phyloP scores from a whole-genome alignment of 2,329 filamentous ascomycete species.

The Hypoxylon sp. region DNA sequence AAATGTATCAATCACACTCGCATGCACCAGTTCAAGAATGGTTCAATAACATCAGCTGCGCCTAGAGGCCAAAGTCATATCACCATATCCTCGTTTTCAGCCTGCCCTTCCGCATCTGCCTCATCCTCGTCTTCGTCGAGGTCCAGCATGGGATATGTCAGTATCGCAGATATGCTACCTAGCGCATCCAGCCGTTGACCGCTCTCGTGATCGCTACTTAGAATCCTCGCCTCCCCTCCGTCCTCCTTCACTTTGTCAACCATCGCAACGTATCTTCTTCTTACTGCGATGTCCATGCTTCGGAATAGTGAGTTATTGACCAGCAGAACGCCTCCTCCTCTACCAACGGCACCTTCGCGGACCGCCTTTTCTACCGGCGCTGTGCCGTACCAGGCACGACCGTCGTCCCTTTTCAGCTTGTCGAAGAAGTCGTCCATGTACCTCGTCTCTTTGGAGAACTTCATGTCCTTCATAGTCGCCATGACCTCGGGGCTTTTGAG shows the following conservation, averaged over 20 bases:
- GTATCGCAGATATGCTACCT: slow-evolving; percentile 86
- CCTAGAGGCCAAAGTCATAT: slow-evolving; percentile 35
- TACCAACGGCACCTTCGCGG: slow-evolving; percentile 85
- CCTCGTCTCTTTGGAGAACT: slow-evolving; percentile 83
- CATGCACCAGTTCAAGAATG: not conserved
- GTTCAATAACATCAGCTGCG: no score
- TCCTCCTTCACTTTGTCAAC: slow-evolving; percentile 88
- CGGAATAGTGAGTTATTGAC: slow-evolving; percentile 90
- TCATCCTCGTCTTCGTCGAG: slow-evolving; percentile 73
- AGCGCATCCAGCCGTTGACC: slow-evolving; percentile 83
- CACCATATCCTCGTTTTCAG: slow-evolving; percentile 36
- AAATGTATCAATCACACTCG: not conserved
- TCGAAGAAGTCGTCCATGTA: slow-evolving; percentile 86
- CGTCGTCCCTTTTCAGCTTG: slow-evolving; percentile 82
- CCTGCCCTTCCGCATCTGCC: slow-evolving; percentile 41
- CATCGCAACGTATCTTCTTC: slow-evolving; percentile 82
- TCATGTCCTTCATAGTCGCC: slow-evolving; percentile 81
- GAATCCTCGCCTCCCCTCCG: slow-evolving; percentile 85
- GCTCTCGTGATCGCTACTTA: slow-evolving; percentile 94
- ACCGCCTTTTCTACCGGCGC: slow-evolving; percentile 84
- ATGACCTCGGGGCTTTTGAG: slow-evolving; percentile 82
- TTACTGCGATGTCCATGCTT: slow-evolving; percentile 76
- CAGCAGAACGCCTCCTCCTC: slow-evolving; percentile 83
- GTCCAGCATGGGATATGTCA: slow-evolving; percentile 87
- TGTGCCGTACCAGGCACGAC: slow-evolving; percentile 88